Percentiles rank a stretch among this genome's conserved stretches.
Conservation (phyloP, 1,139 yeast species). For the Zygoascus meyerae region DNA sequence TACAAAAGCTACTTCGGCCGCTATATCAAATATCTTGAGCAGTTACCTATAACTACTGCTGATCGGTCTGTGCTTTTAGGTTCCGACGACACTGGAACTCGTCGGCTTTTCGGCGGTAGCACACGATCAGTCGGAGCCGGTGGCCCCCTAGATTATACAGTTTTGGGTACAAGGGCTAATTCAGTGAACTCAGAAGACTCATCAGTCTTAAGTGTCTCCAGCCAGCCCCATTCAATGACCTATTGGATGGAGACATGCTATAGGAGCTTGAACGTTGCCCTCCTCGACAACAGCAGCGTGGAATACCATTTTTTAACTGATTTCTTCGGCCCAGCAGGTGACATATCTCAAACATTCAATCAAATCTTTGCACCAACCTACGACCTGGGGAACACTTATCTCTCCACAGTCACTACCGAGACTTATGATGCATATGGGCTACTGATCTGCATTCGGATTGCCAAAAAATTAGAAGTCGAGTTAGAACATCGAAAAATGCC, state of each 20-base stretch:
- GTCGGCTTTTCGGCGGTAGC: slow-evolving; percentile 5
- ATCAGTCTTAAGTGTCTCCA: slow-evolving; percentile 74
- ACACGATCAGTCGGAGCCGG: slow-evolving; percentile 11
- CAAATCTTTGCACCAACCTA: slow-evolving; percentile 47
- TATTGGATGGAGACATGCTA: slow-evolving; percentile 71
- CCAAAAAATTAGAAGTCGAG: slow-evolving; percentile 58
- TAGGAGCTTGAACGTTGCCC: slow-evolving; percentile 65
- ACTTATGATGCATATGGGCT: slow-evolving; percentile 75
- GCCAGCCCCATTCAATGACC: slow-evolving; percentile 63
- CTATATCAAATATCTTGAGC: slow-evolving; percentile 69
- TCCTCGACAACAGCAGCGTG: slow-evolving; percentile 69
- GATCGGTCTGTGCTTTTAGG: slow-evolving; percentile 54
- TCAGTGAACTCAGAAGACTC: slow-evolving; percentile 50
- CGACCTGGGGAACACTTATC: slow-evolving; percentile 47
- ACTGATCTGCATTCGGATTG: slow-evolving; percentile 66
- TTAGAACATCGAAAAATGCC: slow-evolving; percentile 65
- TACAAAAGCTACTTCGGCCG: slow-evolving; percentile 73
- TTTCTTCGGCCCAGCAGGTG: slow-evolving; percentile 54
- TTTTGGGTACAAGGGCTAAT: slow-evolving; percentile 52
- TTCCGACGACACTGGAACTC: slow-evolving; percentile 23
- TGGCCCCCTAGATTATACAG: slow-evolving; percentile 41
- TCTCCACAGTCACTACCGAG: slow-evolving; percentile 43
- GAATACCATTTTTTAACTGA: slow-evolving; percentile 71
- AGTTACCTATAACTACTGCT: slow-evolving; percentile 47
- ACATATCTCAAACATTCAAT: slow-evolving; percentile 40